Evolutionary conservation across 78 protist species (phyloP).

Genomic region (Dictyostelium discoideum): DNA sequence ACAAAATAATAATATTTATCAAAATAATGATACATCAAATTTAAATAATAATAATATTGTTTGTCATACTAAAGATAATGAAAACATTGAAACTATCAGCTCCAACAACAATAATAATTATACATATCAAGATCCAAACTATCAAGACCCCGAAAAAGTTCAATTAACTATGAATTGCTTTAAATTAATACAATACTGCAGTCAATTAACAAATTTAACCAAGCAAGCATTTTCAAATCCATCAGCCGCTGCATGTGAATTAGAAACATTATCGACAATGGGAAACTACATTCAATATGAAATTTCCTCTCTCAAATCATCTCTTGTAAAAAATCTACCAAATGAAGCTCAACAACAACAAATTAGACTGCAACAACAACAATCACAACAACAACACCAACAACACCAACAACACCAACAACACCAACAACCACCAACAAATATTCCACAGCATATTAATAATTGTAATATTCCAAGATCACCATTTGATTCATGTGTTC

Average conservation of each 20-base stretch:
- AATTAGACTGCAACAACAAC: not conserved
- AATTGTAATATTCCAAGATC: not conserved
- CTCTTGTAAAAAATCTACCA: not conserved
- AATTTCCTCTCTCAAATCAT: not conserved
- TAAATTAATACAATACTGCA: constrained; percentile 35
- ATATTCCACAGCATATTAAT: not conserved
- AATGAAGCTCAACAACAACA: not conserved
- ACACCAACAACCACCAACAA: not conserved
- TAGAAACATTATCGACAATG: not conserved
- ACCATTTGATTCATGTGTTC: not conserved
- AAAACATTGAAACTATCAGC: not conserved
- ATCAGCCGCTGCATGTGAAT: constrained; percentile 3
- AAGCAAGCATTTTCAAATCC: constrained; percentile 41
- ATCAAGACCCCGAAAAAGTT: constrained; percentile 36
- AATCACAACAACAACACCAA: not conserved
- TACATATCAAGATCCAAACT: not conserved
- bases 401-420: not conserved
- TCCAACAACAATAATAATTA: not conserved
- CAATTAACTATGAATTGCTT: constrained; percentile 12
- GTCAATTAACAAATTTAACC: not conserved
- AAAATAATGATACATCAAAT: not conserved
- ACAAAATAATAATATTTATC: not conserved
- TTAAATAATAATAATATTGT: not conserved
- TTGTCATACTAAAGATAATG: not conserved
- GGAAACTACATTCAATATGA: constrained; percentile 11